Base-by-base conservation (phyloP, 2,329 filamentous ascomycete species). In the Aspergillus piperis region DNA sequence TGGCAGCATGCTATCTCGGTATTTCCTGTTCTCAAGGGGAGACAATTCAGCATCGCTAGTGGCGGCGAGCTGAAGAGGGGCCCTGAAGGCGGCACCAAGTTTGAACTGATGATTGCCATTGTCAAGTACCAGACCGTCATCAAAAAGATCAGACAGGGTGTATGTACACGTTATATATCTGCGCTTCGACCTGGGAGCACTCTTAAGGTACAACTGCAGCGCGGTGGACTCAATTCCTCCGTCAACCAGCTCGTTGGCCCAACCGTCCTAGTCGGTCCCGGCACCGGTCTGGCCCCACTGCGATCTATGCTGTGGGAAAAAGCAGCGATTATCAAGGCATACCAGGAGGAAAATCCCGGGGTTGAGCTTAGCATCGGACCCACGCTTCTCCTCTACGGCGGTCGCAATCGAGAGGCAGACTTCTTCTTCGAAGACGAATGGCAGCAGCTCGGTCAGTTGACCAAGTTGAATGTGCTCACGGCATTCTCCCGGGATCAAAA, bases 51-150 rank as follows among this genome's bases (percentile, higher is more conserved):
- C 75, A 93, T 98, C 62, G 91, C 92, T 36, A 95, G 90, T 64
- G 89, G 90, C 6, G 88, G 87, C 58, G 66, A 74, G 65, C 64
- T 81, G 54, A 81, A 80, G 64, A 66, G 61, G 36, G 70, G 70
- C 3, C 49, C 68, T 0, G 70, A 75, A 30, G 72, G 77, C 7
- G 66, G 71, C 21, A 84, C 83, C 1, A 77, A 79, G 13, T 80
- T 96, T 21, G 88, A 96, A 57, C 81, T 97, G 3, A 80, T 96
- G 3, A 85, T 93, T 44, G 93, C 95, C 0, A 88, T 98, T 58
- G 93, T 99, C 61, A 92, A 94, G 72, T 98, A 96, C 75, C 87
- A 88, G 64, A 96, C 93, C 1, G 87, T 96, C 27, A 90, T 96
- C 61, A 91, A 90, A 70, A 89, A 90, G 63, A 88, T 90, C 3